A percentile compares a stretch with the other conserved stretches of the same genome.
Conservation (phyloP, 345 rosid genomes). For the Psidium guajava region DNA sequence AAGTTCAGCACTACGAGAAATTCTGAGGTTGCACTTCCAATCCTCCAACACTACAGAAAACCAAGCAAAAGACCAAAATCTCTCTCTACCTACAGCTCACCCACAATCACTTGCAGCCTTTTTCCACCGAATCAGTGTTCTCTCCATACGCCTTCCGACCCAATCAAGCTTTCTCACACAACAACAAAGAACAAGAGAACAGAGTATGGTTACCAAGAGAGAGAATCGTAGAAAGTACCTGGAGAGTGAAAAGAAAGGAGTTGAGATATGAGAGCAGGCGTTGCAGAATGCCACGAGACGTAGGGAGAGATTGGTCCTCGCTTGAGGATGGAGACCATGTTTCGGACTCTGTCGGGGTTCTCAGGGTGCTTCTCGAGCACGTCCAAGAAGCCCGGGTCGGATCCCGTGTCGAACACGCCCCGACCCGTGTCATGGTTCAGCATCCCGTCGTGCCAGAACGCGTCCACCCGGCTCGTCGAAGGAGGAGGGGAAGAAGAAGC, state of each 20-base stretch:
- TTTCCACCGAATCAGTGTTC: background rate
- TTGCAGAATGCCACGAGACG: constrained; percentile 60
- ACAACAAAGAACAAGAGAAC: background rate
- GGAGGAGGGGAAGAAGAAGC: background rate
- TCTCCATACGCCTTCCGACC: background rate
- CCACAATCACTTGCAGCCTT: background rate
- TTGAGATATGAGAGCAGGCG: constrained; percentile 39
- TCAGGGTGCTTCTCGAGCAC: constrained; percentile 79
- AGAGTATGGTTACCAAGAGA: background rate
- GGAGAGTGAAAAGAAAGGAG: constrained; percentile 62
- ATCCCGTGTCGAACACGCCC: constrained; percentile 65
- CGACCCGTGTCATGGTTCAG: constrained; percentile 47
- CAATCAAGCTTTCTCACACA: background rate
- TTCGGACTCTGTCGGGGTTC: constrained; percentile 59
- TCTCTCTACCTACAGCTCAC: background rate
- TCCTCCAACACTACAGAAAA: background rate
- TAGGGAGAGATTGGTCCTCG: constrained; percentile 66
- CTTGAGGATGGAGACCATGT: constrained; percentile 78
- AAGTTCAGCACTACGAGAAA: background rate
- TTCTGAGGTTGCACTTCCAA: background rate
- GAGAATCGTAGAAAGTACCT: constrained; percentile 16
- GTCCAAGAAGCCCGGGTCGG: constrained; percentile 61
- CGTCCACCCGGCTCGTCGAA: constrained; percentile 16
- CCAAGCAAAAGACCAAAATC: background rate
- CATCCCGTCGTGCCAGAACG: constrained; percentile 93